Evolutionary conservation across 768 basidiomycete species (phyloP).

Genomic region (Coprinopsis strossmayeri): DNA sequence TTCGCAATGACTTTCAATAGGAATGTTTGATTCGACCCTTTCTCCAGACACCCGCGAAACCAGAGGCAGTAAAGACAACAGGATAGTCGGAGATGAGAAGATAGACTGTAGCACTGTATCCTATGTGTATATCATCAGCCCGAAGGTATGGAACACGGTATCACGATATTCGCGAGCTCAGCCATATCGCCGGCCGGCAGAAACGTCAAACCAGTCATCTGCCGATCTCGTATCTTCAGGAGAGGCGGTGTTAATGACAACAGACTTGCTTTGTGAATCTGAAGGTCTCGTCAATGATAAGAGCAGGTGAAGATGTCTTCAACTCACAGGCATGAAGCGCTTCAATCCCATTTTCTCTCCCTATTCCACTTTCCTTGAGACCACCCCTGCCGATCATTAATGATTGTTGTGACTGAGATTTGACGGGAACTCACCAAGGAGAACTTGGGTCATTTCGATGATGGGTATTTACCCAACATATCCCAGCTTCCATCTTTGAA

Average conservation of each 20-base stretch:
- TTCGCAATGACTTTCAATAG: background rate
- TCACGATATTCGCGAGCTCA: too few relatives aligned
- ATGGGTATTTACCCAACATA: slow-evolving; percentile 87
- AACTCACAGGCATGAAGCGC: slow-evolving; percentile 71
- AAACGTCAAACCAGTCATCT: slow-evolving; percentile 76
- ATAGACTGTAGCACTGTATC: too few relatives aligned
- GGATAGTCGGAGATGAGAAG: slow-evolving; percentile 19
- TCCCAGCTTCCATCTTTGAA: slow-evolving; percentile 60
- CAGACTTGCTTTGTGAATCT: slow-evolving; percentile 86
- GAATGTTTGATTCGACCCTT: slow-evolving; percentile 1
- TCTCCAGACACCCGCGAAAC: slow-evolving; percentile 32
- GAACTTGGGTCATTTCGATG: slow-evolving; percentile 88
- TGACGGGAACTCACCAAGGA: slow-evolving; percentile 56
- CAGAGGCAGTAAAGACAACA: slow-evolving; percentile 53
- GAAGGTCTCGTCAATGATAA: slow-evolving; percentile 1
- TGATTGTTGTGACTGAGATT: background rate
- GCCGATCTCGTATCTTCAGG: slow-evolving; percentile 46
- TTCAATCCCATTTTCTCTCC: slow-evolving; percentile 81
- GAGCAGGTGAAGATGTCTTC: background rate
- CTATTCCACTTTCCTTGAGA: slow-evolving; percentile 86
- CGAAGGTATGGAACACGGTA: too few relatives aligned
- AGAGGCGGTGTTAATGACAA: slow-evolving; percentile 66
- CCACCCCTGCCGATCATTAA: slow-evolving; percentile 54
- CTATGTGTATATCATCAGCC: too few relatives aligned
- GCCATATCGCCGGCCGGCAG: slow-evolving; percentile 56